These are phyloP conservation scores for Aspergillus carbonarius DNA, from an alignment of 2,329 filamentous ascomycete species.

Conservation along the genomic window DNA sequence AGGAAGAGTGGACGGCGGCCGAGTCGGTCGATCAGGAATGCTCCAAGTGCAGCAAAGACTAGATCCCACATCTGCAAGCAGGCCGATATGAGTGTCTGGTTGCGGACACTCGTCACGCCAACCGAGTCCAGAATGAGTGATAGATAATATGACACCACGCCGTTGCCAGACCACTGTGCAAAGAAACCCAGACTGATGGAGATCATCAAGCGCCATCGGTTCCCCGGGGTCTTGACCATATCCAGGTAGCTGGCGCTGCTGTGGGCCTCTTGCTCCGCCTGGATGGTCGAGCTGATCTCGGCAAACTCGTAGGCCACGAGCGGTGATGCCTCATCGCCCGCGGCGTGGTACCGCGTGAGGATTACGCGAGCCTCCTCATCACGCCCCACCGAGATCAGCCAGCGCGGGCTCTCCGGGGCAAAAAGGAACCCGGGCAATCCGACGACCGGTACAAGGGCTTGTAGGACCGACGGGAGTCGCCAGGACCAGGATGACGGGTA, in stretches of 20 bases:
- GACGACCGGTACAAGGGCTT: slow-evolving; percentile 17
- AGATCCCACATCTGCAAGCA: slow-evolving; percentile 27
- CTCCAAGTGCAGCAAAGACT: slow-evolving; percentile 17
- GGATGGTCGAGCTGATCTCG: slow-evolving; percentile 20
- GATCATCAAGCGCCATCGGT: slow-evolving; percentile 16
- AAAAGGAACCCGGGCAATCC: slow-evolving; percentile 19
- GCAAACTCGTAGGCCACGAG: slow-evolving; percentile 21
- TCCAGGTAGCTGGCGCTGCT: slow-evolving; percentile 17
- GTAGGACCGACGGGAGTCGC: slow-evolving; percentile 25
- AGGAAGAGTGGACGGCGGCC: slow-evolving; percentile 24
- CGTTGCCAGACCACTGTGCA: slow-evolving; percentile 29
- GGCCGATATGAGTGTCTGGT: slow-evolving; percentile 18
- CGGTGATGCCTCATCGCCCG: slow-evolving; percentile 17
- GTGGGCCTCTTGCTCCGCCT: slow-evolving; percentile 15
- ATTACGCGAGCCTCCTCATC: slow-evolving; percentile 17
- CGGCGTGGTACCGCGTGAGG: slow-evolving; percentile 21
- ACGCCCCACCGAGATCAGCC: slow-evolving; percentile 19
- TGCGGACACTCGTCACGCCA: slow-evolving; percentile 18
- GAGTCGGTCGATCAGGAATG: slow-evolving; percentile 18
- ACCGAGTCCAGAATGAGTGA: slow-evolving; percentile 17
- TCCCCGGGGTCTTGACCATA: slow-evolving; percentile 17
- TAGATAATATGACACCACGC: slow-evolving; percentile 24
- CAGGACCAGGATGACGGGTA: slow-evolving; percentile 23
- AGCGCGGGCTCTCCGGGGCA: slow-evolving; percentile 24
- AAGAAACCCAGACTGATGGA: slow-evolving; percentile 15